Evolutionary conservation across 139 green algal genomes (phyloP).

Genomic region (Chlamydomonas sp.): DNA sequence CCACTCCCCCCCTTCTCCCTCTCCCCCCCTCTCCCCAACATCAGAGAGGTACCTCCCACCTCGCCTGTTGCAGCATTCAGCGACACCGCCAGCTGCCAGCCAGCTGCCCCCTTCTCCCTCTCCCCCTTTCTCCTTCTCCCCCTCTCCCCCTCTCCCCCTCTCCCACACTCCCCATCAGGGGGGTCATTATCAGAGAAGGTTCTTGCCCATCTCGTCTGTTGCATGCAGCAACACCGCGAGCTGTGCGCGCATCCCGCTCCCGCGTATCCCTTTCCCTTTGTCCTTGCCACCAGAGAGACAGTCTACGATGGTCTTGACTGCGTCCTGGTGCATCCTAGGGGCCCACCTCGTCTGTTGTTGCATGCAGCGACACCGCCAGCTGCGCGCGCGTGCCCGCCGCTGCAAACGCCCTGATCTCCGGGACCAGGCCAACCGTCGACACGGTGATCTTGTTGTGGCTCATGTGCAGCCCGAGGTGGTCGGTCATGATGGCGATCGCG

Average conservation of each 20-base stretch:
- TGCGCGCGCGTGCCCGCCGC: conserved; percentile 26
- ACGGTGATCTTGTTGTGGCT: conserved; percentile 75
- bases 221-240: no score
- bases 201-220: background rate
- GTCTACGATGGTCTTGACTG: no score
- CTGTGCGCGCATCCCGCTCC: background rate
- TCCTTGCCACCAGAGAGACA: background rate
- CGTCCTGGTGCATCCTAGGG: no score
- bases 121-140: background rate
- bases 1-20: no score
- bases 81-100: background rate
- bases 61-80: no score
- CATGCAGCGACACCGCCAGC: conserved; percentile 84
- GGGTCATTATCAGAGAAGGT: no score
- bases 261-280: background rate
- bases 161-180: no score
- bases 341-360: conserved; percentile 68
- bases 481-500: conserved; percentile 60
- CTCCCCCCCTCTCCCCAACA: background rate
- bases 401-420: conserved; percentile 61
- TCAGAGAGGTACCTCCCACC: background rate
- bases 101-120: background rate
- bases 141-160: no score
- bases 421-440: conserved; percentile 82
- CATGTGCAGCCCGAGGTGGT: conserved; percentile 64